Base-by-base conservation (phyloP, 345 rosid species). In the Hevea brasiliensis region DNA sequence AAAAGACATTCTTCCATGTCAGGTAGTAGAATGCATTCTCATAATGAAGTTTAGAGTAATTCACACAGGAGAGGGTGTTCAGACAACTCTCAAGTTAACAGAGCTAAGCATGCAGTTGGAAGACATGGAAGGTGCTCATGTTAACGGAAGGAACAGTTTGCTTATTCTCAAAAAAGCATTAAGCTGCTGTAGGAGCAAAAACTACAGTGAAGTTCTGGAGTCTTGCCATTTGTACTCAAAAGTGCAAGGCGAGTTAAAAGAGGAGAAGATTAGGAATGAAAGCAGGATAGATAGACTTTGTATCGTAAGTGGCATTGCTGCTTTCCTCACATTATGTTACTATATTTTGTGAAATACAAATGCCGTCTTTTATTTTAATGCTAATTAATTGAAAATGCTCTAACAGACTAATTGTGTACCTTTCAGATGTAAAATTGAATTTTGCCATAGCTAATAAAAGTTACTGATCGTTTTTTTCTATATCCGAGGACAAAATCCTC, bases 51-150 rank as follows among this genome's bases (percentile, higher is more conserved):
- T 87, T 62, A 83, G 85, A 79, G 88, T 88, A 53, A 17, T 82
- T 23, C 86, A 62, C 12, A 80, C 78, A 0, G 92, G 61, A 40
- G 90, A 83, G 29, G 87, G 77, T 8, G 37, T 69, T 0, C 74
- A 72, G 69, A 90, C 92, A 9, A 83, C 84, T 14, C 89, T 90
- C 44, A 85, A 80, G 70, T 70, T 90, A 74, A 84, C 87, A 0
- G 95, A 90, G 85, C 85, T 90, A 68, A 88, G 95, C 81, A 88
- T 90, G 95, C 89, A 87, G 79, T 66, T 90, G 83, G 90, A 90
- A 82, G 92, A 90, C 82, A 90, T 88, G 90, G 95, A 90, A 76
- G 88, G 92, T 13, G 84, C 95, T 18, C 89, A 84, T 77, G 90
- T 90, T 47, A 90, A 90, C 53, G 95, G 95, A 50, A 87, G 86